A percentile compares a stretch with the other conserved stretches of the same genome.
Conservation (phyloP, 1,139 yeast genomes). For the Diutina rugosa region DNA sequence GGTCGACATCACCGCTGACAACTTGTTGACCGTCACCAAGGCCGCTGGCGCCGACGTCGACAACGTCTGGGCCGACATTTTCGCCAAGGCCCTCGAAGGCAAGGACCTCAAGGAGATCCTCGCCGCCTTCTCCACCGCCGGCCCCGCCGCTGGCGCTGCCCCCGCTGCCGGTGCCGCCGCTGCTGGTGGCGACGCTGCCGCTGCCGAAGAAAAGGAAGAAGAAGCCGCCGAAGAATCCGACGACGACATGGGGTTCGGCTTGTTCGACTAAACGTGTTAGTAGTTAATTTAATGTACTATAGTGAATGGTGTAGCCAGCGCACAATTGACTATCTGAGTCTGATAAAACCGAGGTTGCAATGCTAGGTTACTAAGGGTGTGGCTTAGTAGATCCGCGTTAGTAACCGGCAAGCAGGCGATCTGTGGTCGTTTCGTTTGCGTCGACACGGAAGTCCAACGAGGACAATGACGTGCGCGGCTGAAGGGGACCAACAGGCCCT, state of each 20-base stretch:
- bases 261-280: conserved; percentile 2
- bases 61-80: conserved; percentile 2
- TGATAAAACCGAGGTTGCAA: no score
- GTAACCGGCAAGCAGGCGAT: no score
- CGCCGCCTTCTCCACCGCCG: conserved; percentile 1
- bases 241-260: conserved; percentile 2
- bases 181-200: not conserved
- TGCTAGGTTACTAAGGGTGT: no score
- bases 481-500: not conserved
- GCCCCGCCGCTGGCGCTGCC: conserved; percentile 1
- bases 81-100: conserved; percentile 2
- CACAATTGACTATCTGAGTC: no score
- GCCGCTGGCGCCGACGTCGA: conserved; percentile 2
- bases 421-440: no score
- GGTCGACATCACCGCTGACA: conserved; percentile 2
- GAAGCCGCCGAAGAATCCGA: not conserved
- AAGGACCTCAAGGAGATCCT: conserved; percentile 2
- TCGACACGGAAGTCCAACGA: not conserved
- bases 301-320: not conserved
- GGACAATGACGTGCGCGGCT: not conserved
- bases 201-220: not conserved
- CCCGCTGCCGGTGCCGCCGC: conserved; percentile 2
- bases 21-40: conserved; percentile 1
- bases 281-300: conserved; percentile 2
- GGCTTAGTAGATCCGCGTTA: no score